phyloP scores from a whole-genome alignment of 306 rosid species.

The Gynostemma pentaphyllum region DNA sequence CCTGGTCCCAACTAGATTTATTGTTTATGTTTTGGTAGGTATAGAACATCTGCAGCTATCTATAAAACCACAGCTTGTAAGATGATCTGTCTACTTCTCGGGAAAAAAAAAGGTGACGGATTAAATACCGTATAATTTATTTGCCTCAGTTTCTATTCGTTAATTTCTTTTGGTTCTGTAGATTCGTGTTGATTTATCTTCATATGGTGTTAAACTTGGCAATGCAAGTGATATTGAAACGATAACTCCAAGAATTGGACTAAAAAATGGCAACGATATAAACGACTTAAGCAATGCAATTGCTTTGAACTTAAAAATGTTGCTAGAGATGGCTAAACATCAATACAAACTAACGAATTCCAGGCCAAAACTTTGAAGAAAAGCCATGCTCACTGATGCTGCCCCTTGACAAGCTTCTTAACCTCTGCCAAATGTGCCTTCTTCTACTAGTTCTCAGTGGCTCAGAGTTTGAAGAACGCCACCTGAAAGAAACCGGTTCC shows the following conservation, averaged over 20 bases:
- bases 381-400: conserved; percentile 70
- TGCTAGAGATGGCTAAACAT: background rate
- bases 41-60: background rate
- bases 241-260: background rate
- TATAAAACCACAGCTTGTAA: background rate
- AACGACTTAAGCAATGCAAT: conserved; percentile 5
- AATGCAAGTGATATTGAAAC: background rate
- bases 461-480: conserved; percentile 69
- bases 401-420: conserved; percentile 55
- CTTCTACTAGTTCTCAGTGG: conserved; percentile 42
- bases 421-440: conserved; percentile 58
- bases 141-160: background rate
- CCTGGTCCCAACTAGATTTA: conserved; percentile 3
- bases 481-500: conserved; percentile 47
- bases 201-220: background rate
- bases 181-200: background rate
- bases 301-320: conserved; percentile 5
- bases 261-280: background rate
- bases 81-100: background rate
- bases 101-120: background rate
- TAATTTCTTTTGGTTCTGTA: background rate
- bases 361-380: conserved; percentile 39
- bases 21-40: background rate
- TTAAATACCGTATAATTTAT: background rate
- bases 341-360: conserved; percentile 22